Evolutionary conservation across 768 basidiomycete species (phyloP), one percentile per base, ranked within the genome.

Genomic region (Tephrocybe sp.): DNA sequence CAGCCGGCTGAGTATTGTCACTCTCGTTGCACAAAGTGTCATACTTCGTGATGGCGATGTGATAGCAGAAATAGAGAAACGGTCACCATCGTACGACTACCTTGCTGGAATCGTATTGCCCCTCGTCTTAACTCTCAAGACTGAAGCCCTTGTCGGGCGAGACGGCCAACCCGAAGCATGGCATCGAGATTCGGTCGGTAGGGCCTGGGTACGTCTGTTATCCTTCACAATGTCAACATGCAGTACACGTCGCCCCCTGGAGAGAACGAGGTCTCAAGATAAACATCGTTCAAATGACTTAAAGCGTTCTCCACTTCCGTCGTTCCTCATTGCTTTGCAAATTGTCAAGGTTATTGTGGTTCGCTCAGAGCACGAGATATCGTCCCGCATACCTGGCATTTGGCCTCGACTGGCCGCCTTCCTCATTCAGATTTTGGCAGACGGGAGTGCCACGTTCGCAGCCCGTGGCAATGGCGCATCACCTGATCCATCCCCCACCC

Each of bases 41-140:
- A 68, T 79, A 21, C 70, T 86, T 28, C 73, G 68, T 11, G 78
- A 75, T 4, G 72, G 69, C 1, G 81, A 87, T 54, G 67, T 84
- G 8, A 67, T 88, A 18, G 66, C 70, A 0, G 75, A 83, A 56
- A 56, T 92, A 18, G 84, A 83, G 59, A 78, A 76, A 54, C 77
- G 75, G 17, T 61, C 66, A 0, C 76, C 84, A 0, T 79, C 83
- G 1, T 75, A 84, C 55, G 75, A 79, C 36, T 86, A 84, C 61
- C 72, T 90, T n/a, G 73, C 80, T 4, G 79, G 80, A 0, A 65
- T 92, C 9, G 67, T 90, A 9, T 69, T 90, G 7, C 88, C 87
- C 12, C 69, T 91, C 7, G 71, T 74, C 8, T 58, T 87, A 42
- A 63, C 68, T 1, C 67, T 90, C 58, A 78, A 78, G 59, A 83